phyloP scores from a whole-genome alignment of 148 eudicot genomes.

The Nyssa sinensis region DNA sequence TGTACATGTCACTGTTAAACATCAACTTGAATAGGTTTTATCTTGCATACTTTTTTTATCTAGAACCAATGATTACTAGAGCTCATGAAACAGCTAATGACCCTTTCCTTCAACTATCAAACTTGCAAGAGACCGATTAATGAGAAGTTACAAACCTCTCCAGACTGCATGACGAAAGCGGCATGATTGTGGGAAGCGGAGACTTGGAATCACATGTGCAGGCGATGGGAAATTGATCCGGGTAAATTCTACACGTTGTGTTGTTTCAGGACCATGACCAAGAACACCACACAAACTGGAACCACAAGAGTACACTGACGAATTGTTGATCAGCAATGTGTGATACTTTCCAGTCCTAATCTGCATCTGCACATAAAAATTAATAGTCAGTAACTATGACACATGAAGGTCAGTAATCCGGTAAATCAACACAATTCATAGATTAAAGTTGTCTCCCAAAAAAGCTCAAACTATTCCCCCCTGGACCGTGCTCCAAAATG shows the following conservation, averaged over 20 bases:
- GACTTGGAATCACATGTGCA: slow-evolving; percentile 61
- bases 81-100: background rate
- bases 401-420: background rate
- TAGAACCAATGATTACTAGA: no score
- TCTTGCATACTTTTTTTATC: no score
- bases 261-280: slow-evolving; percentile 93
- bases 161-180: slow-evolving; percentile 76
- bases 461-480: background rate
- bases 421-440: background rate
- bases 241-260: slow-evolving; percentile 69
- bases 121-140: slow-evolving; percentile 3
- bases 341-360: slow-evolving; percentile 89
- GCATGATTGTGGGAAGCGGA: slow-evolving; percentile 98
- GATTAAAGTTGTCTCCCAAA: background rate
- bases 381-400: slow-evolving; percentile 1
- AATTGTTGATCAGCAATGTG: slow-evolving; percentile 73
- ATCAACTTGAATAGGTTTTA: no score
- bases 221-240: slow-evolving; percentile 62
- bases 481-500: background rate
- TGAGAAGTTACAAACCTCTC: slow-evolving; percentile 64
- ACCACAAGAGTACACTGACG: slow-evolving; percentile 86
- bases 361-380: slow-evolving; percentile 71
- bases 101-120: no score
- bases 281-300: slow-evolving; percentile 96
- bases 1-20: no score